Evolutionary conservation across 441 rosid genomes (phyloP), one percentile per base, ranked within the genome.

Genomic region (Corymbia calophylla): DNA sequence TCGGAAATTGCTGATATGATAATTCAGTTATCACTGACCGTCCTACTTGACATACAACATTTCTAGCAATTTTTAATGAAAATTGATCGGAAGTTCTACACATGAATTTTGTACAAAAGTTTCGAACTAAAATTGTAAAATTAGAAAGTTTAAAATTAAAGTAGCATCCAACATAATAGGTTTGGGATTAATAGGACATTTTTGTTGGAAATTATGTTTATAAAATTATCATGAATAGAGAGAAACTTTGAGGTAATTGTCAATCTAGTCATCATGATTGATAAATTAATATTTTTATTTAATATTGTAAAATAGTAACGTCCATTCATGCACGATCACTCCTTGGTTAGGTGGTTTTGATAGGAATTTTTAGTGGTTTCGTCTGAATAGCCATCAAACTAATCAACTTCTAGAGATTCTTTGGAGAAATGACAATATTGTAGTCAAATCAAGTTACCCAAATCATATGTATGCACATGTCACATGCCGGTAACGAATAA

Each of bases 11-110:
- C 3, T 2, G 1, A 77, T 0, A 5, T 2, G 18, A 44, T 2
- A 5, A 0, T 11, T 0, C 14, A 6, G 4, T 39, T 1, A 0
- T 73, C 5, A 6, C 14, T 0, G 4, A 0, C 7, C 7, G 4
- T 73, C 5, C 2, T 13, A 39, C 3, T 0, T 0, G 5, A 6
- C 29, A 10, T 1, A 10, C 1, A 0, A 0, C 1, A 23, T 9
- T 35, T 1, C 0, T 0, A 6, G 27, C 0, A 8, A 23, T 77
- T 5, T 5, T 3, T 0, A 1, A 0, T 4, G 3, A 66, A 66
- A 31, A 66, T 66, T 66, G 9, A 1, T 1, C 9, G 0, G 1
- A 7, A 19, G 8, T 8, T 35, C 0, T 19, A 35, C 1, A 35
- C 5, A 2, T 11, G 10, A 70, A 39, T 39, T 39, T 39, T 39